Percentiles rank a stretch among this genome's conserved stretches.
These are phyloP conservation scores for Kandelia obovata DNA, from an alignment of 345 rosid species.

Conservation along the genomic window DNA sequence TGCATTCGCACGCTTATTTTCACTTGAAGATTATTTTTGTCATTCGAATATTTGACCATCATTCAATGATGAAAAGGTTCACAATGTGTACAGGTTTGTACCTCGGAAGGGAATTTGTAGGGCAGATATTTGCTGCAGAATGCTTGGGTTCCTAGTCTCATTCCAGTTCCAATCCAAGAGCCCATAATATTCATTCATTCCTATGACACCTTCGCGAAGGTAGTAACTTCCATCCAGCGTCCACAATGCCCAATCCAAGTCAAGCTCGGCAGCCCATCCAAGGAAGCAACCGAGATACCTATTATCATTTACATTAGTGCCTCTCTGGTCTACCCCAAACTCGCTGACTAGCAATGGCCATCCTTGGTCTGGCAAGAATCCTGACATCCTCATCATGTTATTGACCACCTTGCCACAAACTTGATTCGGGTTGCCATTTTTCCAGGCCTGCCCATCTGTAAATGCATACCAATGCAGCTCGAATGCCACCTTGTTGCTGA, in stretches of 20 bases:
- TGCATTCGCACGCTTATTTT: no score
- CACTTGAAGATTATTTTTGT: no score
- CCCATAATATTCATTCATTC: slow-evolving; percentile 66
- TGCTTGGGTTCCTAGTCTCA: slow-evolving; percentile 51
- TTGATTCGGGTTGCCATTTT: slow-evolving; percentile 59
- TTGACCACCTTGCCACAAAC: slow-evolving; percentile 59
- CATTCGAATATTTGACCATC: no score
- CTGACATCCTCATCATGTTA: slow-evolving; percentile 52
- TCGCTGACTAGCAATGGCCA: slow-evolving; percentile 72
- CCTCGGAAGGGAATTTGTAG: slow-evolving; percentile 69
- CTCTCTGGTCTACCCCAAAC: slow-evolving; percentile 76
- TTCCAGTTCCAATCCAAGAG: slow-evolving; percentile 58
- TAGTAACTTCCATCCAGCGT: slow-evolving; percentile 78
- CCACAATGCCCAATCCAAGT: slow-evolving; percentile 87
- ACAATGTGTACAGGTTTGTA: neutral
- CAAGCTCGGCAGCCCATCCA: slow-evolving; percentile 68
- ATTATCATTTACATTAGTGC: slow-evolving; percentile 54
- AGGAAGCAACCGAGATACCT: slow-evolving; percentile 69
- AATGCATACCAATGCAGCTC: slow-evolving; percentile 89
- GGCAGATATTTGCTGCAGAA: slow-evolving; percentile 51
- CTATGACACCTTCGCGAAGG: slow-evolving; percentile 64
- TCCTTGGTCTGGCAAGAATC: slow-evolving; percentile 59
- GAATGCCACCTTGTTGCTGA: slow-evolving; percentile 61
- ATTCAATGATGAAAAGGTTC: no score
- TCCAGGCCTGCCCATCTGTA: slow-evolving; percentile 71